Percentiles rank a stretch among this genome's conserved stretches.
Evolutionary conservation across 192 early-diverging fungal genomes (phyloP).

Genomic region (Coemansia umbellata): DNA sequence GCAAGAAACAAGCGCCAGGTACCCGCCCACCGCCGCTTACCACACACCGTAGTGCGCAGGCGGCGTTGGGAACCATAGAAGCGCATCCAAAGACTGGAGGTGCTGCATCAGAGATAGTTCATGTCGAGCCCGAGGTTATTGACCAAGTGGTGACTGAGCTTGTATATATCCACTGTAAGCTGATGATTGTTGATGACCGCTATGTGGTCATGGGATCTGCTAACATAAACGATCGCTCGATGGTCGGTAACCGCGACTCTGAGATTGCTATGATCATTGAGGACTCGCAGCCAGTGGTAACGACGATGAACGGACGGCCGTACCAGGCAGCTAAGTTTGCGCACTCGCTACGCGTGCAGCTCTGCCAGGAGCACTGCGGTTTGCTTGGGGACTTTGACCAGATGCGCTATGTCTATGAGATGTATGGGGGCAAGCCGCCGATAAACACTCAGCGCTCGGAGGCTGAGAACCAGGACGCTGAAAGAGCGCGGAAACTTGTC

Average conservation of each 20-base stretch:
- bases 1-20: not conserved
- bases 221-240: conserved; percentile 91
- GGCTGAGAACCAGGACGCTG: conserved; percentile 1
- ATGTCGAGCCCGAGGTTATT: conserved; percentile 26
- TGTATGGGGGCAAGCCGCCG: conserved; percentile 38
- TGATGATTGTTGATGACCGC: conserved; percentile 85
- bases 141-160: conserved; percentile 69
- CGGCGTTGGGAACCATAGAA: conserved; percentile 1
- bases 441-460: conserved; percentile 21
- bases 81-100: not conserved
- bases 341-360: conserved; percentile 64
- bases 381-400: conserved; percentile 53
- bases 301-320: conserved; percentile 70
- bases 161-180: conserved; percentile 83
- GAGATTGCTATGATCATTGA: conserved; percentile 84
- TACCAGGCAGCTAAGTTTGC: conserved; percentile 75
- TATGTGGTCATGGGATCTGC: conserved; percentile 81
- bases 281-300: conserved; percentile 62
- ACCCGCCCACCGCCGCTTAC: conserved; percentile 4
- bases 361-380: conserved; percentile 84
- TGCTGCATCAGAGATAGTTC: conserved; percentile 4
- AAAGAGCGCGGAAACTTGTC: conserved; percentile 24
- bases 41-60: conserved; percentile 15
- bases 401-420: conserved; percentile 43
- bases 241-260: conserved; percentile 79